phyloP scores from a whole-genome alignment of 2,329 filamentous ascomycete species.

The Claviceps capensis region DNA sequence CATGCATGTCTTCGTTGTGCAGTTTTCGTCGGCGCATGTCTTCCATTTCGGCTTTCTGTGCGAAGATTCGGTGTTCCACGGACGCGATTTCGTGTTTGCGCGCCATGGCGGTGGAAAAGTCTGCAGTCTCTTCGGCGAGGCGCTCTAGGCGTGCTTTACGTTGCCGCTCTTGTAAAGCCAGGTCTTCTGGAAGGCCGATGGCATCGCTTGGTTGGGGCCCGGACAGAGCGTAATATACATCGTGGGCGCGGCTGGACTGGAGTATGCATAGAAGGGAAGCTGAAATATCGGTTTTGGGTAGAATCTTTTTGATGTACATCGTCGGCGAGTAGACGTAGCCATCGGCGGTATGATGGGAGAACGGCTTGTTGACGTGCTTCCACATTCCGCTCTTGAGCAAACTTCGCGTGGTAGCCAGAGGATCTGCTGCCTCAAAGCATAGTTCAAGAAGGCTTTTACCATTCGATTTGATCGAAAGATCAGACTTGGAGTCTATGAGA shows the following conservation, averaged over 20 bases:
- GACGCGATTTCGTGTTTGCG: constrained; percentile 37
- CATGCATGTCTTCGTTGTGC: constrained; percentile 30
- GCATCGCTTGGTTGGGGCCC: constrained; percentile 41
- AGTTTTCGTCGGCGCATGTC: constrained; percentile 33
- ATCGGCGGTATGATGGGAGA: constrained; percentile 39
- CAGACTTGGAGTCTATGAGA: constrained; percentile 41
- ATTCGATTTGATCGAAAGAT: constrained; percentile 39
- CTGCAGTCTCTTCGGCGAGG: constrained; percentile 31
- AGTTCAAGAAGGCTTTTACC: constrained; percentile 47
- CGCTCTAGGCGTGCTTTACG: constrained; percentile 33
- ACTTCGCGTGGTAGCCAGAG: constrained; percentile 39
- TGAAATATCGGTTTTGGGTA: constrained; percentile 25
- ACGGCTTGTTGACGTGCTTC: constrained; percentile 48
- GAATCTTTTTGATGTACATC: constrained; percentile 41
- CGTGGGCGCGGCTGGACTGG: constrained; percentile 35
- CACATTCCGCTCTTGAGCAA: constrained; percentile 51
- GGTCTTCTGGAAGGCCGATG: constrained; percentile 35
- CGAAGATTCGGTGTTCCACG: constrained; percentile 36
- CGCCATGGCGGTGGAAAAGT: constrained; percentile 33
- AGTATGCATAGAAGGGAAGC: constrained; percentile 33
- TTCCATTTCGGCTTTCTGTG: constrained; percentile 35
- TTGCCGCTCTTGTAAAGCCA: constrained; percentile 35
- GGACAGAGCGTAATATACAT: constrained; percentile 40
- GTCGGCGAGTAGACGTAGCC: constrained; percentile 48
- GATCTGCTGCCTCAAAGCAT: constrained; percentile 42